A percentile compares a stretch with the other conserved stretches of the same genome.
These are phyloP conservation scores for Pyricularia pennisetigena DNA, from an alignment of 2,329 filamentous ascomycete genomes.

Conservation along the genomic window DNA sequence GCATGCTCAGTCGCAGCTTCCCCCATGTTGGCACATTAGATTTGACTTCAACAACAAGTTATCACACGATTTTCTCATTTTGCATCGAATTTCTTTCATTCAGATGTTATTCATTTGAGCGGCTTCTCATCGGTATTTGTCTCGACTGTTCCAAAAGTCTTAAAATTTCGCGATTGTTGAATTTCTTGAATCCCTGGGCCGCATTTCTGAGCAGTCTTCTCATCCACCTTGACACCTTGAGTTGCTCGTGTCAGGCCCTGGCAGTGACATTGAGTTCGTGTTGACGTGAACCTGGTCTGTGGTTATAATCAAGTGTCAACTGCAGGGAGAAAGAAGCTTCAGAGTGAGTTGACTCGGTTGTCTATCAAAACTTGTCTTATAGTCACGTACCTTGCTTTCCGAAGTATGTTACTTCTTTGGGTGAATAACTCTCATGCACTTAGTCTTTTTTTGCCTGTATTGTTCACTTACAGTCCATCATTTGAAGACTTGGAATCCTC, in stretches of 20 bases:
- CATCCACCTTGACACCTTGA: not conserved
- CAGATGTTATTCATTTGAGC: not conserved
- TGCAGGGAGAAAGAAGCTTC: not conserved
- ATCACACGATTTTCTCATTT: not conserved
- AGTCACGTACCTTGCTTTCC: not conserved
- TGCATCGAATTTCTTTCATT: not conserved
- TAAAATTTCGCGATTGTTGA: not conserved
- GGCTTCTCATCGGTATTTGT: not conserved
- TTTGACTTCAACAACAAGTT: not conserved
- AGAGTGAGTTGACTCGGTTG: not conserved
- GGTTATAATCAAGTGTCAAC: not conserved
- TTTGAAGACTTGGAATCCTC: not conserved
- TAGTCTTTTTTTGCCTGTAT: not conserved
- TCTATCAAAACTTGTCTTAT: not conserved
- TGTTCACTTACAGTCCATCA: not conserved
- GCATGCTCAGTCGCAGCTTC: not conserved
- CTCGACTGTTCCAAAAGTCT: not conserved
- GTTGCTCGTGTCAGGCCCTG: not conserved
- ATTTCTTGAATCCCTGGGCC: not conserved
- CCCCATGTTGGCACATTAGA: not conserved
- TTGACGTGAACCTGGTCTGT: not conserved
- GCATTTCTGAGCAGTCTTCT: not conserved
- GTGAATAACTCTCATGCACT: not conserved
- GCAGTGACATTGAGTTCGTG: not conserved
- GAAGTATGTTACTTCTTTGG: not conserved